Evolutionary conservation across 805 yeast genomes (phyloP), one percentile per base, ranked within the genome.

Genomic region (Zygoascus biomembranicola): DNA sequence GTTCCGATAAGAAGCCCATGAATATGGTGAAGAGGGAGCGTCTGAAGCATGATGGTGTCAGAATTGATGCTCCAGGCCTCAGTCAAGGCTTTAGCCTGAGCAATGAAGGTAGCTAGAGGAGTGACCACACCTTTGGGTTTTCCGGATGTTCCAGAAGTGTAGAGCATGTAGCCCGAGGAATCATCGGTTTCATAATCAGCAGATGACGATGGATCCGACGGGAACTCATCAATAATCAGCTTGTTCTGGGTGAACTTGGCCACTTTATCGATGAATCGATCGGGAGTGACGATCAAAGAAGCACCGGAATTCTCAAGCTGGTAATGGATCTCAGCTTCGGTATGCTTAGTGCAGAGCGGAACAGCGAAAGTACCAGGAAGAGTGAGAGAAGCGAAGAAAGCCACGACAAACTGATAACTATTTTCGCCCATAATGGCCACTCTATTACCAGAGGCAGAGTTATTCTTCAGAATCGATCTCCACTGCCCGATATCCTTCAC

Each of bases 91-190:
- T 57, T 50, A 13, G 69, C 60, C 50, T 67, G 70, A 2, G 71
- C 67, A 41, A 56, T 46, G 48, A 60, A 63, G 11, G 69, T 68
- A 19, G 56, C 51, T 37, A 59, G 57, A 8, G 69, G 65, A 31
- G 68, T 65, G 8, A 67, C 66, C 10, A 66, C 70, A 43, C 70
- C 70, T 49, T 66, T 66, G 18, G 70, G 70, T 37, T 62, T 62
- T 20, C 70, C 70, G 3, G 69, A 63, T 2, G 70, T 66, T 11
- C 70, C 70, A n/a, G 69, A 65, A 1, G 70, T 66, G 59, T 66
- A 66, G 18, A 66, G 56, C 48, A 66, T 66, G 43, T 59, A 66
- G 57, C 56, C 74, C 48, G 60, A 61, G 13, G 54, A 43, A 19
- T 43, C 48, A n/a, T 35, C 32, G 14, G 46, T 42, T 5, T 19